Evolutionary conservation across 495 filamentous ascomycete species (phyloP).

Genomic region (Diplogelasinospora grovesii): DNA sequence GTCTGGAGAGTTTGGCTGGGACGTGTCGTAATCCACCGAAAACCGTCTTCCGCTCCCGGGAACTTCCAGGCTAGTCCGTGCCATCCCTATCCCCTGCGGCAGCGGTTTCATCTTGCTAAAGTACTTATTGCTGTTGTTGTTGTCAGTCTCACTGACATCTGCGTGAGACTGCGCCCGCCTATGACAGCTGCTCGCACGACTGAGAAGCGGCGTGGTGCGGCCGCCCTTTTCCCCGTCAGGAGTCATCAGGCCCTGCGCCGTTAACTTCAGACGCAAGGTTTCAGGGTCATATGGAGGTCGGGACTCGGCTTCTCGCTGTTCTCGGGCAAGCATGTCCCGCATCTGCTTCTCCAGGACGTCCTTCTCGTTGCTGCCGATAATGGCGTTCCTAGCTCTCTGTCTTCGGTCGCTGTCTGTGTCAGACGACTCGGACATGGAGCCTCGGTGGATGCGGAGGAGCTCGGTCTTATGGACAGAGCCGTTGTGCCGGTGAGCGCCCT

Average conservation of each 20-base stretch:
- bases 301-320: constrained; percentile 33
- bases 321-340: constrained; percentile 54
- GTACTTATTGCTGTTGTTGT: too few species aligned
- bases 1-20: constrained; percentile 34
- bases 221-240: constrained; percentile 23
- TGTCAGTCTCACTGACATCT: constrained; percentile 28
- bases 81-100: constrained; percentile 18
- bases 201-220: constrained; percentile 11
- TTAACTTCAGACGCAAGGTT: constrained; percentile 22
- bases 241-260: constrained; percentile 20
- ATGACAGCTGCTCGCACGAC: constrained; percentile 13
- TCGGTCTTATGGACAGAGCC: constrained; percentile 35
- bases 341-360: constrained; percentile 62
- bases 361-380: constrained; percentile 35
- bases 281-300: constrained; percentile 23
- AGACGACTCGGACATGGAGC: constrained; percentile 40
- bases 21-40: constrained; percentile 37
- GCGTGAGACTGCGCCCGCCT: constrained; percentile 25
- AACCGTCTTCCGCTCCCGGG: constrained; percentile 21
- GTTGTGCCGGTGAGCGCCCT: constrained; percentile 38
- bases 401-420: constrained; percentile 39
- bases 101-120: constrained; percentile 15
- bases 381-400: constrained; percentile 29
- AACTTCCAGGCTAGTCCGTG: constrained; percentile 39
- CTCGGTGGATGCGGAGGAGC: constrained; percentile 29